Evolutionary conservation across 805 yeast species (phyloP).

Genomic region (Spathaspora girioi): DNA sequence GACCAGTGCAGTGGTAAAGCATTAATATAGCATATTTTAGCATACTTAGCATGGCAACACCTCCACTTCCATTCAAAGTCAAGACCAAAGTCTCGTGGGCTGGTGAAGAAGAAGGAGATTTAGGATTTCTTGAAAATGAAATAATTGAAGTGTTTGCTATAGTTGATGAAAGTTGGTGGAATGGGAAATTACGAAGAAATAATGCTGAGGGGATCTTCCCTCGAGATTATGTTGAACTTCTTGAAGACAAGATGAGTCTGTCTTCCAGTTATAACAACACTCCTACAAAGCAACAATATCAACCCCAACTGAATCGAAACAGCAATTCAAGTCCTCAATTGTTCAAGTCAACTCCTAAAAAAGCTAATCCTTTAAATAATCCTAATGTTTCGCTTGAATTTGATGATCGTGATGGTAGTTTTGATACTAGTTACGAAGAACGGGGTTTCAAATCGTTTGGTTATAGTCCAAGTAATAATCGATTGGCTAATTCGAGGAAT

Average conservation of each 20-base stretch:
- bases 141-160: conserved; percentile 74
- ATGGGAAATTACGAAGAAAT: conserved; percentile 76
- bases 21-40: not conserved
- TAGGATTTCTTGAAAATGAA: conserved; percentile 94
- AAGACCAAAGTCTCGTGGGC: conserved; percentile 91
- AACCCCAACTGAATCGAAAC: not conserved
- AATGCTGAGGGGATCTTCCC: conserved; percentile 86
- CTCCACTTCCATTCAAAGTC: conserved; percentile 65
- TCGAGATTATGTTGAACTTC: conserved; percentile 69
- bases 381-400: conserved; percentile 15
- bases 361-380: conserved; percentile 6
- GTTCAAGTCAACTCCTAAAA: conserved; percentile 10
- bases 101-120: conserved; percentile 82
- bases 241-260: conserved; percentile 29
- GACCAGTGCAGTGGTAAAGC: not conserved
- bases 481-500: conserved; percentile 15
- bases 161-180: conserved; percentile 92
- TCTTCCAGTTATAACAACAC: conserved; percentile 16
- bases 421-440: conserved; percentile 18
- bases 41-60: conserved; percentile 17
- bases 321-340: conserved; percentile 11
- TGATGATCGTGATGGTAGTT: conserved; percentile 17
- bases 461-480: conserved; percentile 7
- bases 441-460: not conserved
- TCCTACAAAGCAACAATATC: conserved; percentile 6